Conservation (phyloP, 139 green algal species). For the Micromonas pusilla region DNA sequence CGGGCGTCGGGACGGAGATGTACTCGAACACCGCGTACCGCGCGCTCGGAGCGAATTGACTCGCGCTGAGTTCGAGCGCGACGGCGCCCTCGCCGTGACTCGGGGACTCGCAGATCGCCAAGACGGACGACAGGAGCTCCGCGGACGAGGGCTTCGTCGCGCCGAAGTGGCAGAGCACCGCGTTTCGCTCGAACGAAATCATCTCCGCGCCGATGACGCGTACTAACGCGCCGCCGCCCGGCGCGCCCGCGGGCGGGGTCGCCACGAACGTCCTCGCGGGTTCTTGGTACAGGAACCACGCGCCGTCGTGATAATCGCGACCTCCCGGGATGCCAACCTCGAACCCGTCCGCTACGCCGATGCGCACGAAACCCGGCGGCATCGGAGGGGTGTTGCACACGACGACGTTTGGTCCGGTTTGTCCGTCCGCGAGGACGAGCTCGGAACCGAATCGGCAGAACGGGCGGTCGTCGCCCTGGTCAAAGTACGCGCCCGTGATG, state of each 20-base stretch:
- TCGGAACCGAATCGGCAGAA: background rate
- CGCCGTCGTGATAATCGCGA: background rate
- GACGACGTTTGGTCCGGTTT: background rate
- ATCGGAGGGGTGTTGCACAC: background rate
- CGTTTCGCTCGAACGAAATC: background rate
- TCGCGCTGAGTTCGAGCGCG: background rate
- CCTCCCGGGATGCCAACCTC: background rate
- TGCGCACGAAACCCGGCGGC: background rate
- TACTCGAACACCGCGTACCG: background rate
- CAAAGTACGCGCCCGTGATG: background rate
- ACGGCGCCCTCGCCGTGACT: background rate
- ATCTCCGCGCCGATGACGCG: background rate
- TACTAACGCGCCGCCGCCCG: background rate
- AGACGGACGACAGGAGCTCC: background rate
- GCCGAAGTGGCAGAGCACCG: slow-evolving; percentile 13
- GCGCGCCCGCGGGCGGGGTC: background rate
- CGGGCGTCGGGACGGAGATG: background rate
- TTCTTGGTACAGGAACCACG: background rate
- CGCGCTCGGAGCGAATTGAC: background rate
- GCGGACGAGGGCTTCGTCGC: background rate
- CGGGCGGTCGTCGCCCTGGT: background rate
- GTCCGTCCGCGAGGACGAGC: background rate
- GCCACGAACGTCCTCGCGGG: background rate
- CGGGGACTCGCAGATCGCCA: background rate
- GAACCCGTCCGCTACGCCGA: background rate